These are phyloP conservation scores for Mariannaea elegans DNA, from an alignment of 2,329 filamentous ascomycete species.

Conservation along the genomic window DNA sequence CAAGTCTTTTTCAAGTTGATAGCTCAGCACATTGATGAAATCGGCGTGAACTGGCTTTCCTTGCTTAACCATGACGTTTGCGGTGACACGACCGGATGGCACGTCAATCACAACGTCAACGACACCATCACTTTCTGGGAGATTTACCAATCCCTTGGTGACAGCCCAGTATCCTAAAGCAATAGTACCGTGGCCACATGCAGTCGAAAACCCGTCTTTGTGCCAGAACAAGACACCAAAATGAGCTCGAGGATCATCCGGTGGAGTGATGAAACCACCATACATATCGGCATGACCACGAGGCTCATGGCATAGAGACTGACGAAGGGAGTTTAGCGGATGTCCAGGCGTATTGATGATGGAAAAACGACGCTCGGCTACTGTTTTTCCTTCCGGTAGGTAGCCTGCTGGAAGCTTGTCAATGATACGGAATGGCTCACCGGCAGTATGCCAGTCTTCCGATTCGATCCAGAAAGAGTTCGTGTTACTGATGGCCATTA, in stretches of 20 bases:
- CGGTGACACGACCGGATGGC: slow-evolving; percentile 25
- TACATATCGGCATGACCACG: slow-evolving; percentile 38
- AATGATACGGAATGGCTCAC: slow-evolving; percentile 39
- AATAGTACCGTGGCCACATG: slow-evolving; percentile 40
- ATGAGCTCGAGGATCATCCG: slow-evolving; percentile 31
- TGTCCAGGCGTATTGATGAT: slow-evolving; percentile 1
- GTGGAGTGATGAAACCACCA: slow-evolving; percentile 35
- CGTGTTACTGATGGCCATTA: background rate
- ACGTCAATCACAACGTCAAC: slow-evolving; percentile 32
- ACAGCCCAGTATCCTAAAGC: slow-evolving; percentile 40
- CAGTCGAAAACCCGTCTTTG: slow-evolving; percentile 41
- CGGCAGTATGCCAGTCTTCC: slow-evolving; percentile 41
- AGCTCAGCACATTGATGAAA: slow-evolving; percentile 31
- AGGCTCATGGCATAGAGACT: slow-evolving; percentile 31
- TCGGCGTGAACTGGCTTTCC: slow-evolving; percentile 19
- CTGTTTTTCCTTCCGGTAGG: slow-evolving; percentile 10
- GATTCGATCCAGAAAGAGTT: slow-evolving; percentile 33
- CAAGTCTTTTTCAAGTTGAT: slow-evolving; percentile 20
- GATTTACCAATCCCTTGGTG: slow-evolving; percentile 3
- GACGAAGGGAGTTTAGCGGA: slow-evolving; percentile 22
- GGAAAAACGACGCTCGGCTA: slow-evolving; percentile 17
- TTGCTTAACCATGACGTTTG: background rate
- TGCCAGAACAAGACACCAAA: slow-evolving; percentile 42
- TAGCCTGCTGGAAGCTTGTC: slow-evolving; percentile 13
- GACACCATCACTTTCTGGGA: background rate